These are phyloP conservation scores for Acer saccharum DNA, from an alignment of 345 rosid genomes.

Conservation along the genomic window DNA sequence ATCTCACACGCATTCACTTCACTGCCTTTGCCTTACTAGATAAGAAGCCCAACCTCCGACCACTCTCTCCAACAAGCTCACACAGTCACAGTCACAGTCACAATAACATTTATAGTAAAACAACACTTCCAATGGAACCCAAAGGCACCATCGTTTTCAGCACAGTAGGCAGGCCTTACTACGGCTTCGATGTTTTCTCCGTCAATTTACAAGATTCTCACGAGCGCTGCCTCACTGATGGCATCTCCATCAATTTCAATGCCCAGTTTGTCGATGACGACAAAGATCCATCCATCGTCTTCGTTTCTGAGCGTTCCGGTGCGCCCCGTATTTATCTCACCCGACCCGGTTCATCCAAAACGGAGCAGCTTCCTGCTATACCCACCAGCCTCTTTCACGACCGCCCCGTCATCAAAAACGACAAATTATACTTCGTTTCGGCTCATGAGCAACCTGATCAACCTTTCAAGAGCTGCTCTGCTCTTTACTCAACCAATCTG, in stretches of 20 bases:
- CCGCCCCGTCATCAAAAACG: constrained; percentile 57
- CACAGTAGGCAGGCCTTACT: constrained; percentile 62
- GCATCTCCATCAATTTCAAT: constrained; percentile 71
- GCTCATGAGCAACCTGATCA: constrained; percentile 69
- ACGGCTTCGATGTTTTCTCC: constrained; percentile 82
- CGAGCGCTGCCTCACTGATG: constrained; percentile 68
- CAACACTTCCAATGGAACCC: constrained; percentile 46
- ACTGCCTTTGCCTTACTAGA: too few species aligned
- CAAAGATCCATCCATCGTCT: constrained; percentile 42
- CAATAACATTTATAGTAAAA: too few species aligned
- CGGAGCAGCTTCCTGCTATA: constrained; percentile 47
- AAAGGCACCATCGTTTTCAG: constrained; percentile 67
- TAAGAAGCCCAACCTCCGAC: neutral
- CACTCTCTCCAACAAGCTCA: neutral
- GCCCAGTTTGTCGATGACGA: constrained; percentile 52
- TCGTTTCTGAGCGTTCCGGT: constrained; percentile 70
- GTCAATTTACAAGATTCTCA: constrained; percentile 16
- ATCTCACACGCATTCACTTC: too few species aligned
- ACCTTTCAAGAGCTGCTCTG: constrained; percentile 67
- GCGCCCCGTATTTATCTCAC: constrained; percentile 46
- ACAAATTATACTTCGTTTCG: constrained; percentile 66
- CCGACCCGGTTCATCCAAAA: constrained; percentile 35
- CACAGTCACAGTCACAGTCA: too few species aligned
- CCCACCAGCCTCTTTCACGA: constrained; percentile 78
- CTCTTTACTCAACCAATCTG: constrained; percentile 50